Evolutionary conservation across 176 grass and related monocot genomes (phyloP).

Genomic region (Avena insularis): DNA sequence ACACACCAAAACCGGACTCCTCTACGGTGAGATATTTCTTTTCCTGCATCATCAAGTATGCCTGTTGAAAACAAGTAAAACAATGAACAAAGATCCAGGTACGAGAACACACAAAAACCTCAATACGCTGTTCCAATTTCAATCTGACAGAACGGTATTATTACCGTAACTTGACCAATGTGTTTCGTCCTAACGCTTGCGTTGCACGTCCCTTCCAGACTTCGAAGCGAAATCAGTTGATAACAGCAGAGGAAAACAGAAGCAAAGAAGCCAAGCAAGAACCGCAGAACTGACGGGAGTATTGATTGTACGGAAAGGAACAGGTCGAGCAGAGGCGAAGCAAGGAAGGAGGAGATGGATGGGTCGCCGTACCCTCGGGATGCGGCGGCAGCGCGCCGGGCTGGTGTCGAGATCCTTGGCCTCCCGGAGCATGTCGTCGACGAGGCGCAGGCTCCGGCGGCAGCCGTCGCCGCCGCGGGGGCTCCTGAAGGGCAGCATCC

Average conservation of each 20-base stretch:
- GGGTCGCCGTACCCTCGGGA: not conserved
- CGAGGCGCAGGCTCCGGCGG: not conserved
- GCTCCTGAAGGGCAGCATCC: conserved; percentile 6
- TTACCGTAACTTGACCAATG: not conserved
- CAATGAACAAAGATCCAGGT: not conserved
- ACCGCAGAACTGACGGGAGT: not conserved
- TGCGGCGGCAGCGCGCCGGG: not conserved
- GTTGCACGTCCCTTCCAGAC: not conserved
- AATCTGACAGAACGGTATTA: not conserved
- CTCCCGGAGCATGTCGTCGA: not conserved
- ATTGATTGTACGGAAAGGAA: not conserved
- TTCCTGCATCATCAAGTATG: not conserved
- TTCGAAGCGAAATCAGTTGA: not conserved
- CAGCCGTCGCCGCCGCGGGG: not conserved
- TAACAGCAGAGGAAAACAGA: not conserved
- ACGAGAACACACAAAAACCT: not conserved
- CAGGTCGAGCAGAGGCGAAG: not conserved
- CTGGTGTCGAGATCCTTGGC: not conserved
- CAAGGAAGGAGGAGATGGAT: not conserved
- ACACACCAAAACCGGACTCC: not conserved
- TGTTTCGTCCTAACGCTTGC: not conserved
- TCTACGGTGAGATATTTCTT: not conserved
- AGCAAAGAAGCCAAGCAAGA: not conserved
- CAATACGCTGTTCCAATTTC: not conserved
- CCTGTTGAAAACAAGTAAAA: not conserved